These are phyloP conservation scores for Lathyrus oleraceus DNA, from an alignment of 306 rosid genomes.

Conservation along the genomic window DNA sequence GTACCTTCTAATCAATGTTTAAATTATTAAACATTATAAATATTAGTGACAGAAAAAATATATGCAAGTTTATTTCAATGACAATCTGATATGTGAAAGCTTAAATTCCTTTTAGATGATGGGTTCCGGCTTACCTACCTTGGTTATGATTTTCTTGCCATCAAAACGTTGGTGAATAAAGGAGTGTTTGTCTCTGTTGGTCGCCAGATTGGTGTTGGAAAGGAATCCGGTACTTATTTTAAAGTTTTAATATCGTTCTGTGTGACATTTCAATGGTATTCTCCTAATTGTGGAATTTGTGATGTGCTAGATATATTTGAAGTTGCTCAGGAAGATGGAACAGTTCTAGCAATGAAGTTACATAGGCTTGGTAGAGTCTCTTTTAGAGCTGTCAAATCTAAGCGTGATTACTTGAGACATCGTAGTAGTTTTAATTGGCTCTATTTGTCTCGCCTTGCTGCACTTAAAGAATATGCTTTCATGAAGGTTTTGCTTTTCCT, in stretches of 20 bases:
- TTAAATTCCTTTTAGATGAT: constrained; percentile 61
- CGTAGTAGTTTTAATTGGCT: constrained; percentile 90
- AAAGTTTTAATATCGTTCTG: not conserved
- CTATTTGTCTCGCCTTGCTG: constrained; percentile 92
- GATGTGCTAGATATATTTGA: constrained; percentile 76
- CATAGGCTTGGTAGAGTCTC: constrained; percentile 93
- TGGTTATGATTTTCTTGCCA: constrained; percentile 96
- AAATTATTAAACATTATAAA: not conserved
- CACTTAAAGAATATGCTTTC: constrained; percentile 86
- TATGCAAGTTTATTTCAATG: not conserved
- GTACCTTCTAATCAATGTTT: constrained; percentile 32
- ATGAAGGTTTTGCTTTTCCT: constrained; percentile 65
- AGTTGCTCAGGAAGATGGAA: constrained; percentile 91
- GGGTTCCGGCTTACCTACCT: constrained; percentile 95
- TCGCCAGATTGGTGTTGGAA: constrained; percentile 95
- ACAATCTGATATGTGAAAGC: constrained; percentile 11
- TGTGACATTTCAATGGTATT: not conserved
- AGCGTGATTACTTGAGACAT: constrained; percentile 92
- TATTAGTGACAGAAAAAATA: too few relatives aligned
- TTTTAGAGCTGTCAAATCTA: constrained; percentile 88
- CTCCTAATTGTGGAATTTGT: constrained; percentile 15
- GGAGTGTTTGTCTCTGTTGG: constrained; percentile 86
- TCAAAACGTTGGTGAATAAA: constrained; percentile 83
- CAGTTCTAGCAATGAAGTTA: constrained; percentile 76
- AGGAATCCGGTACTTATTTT: constrained; percentile 73